A percentile compares a stretch with the other conserved stretches of the same genome.
These are phyloP conservation scores for Kuraishia ogatae DNA, from an alignment of 805 yeast species.

Conservation along the genomic window DNA sequence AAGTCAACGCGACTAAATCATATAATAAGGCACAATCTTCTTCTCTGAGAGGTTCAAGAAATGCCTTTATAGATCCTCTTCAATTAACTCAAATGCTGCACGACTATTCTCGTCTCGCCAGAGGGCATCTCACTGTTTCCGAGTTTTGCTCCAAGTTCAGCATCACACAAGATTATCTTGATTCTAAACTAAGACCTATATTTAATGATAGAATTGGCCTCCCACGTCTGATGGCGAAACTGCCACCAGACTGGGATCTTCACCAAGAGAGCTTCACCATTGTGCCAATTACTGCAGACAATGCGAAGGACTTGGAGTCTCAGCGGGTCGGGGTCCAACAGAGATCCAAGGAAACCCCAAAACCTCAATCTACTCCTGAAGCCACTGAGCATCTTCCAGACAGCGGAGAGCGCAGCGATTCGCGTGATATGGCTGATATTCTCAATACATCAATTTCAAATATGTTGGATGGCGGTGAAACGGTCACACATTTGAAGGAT, in stretches of 20 bases:
- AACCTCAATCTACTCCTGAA: neutral
- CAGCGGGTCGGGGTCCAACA: neutral
- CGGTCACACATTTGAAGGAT: slow-evolving; percentile 1
- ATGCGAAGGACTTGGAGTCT: neutral
- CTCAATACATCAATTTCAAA: slow-evolving; percentile 1
- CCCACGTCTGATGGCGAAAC: slow-evolving; percentile 3
- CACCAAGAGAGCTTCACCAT: slow-evolving; percentile 1
- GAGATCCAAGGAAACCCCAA: neutral
- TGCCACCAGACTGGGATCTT: slow-evolving; percentile 1
- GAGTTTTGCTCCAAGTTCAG: slow-evolving; percentile 1
- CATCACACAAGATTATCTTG: neutral
- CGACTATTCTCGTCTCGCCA: neutral
- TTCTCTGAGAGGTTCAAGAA: neutral
- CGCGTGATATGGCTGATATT: neutral
- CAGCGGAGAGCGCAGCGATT: neutral
- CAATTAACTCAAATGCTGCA: neutral
- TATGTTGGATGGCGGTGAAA: slow-evolving; percentile 3
- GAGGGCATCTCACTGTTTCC: neutral
- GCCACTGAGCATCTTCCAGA: neutral
- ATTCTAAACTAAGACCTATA: neutral
- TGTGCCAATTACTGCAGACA: neutral
- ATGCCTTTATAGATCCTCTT: neutral
- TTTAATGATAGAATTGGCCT: neutral
- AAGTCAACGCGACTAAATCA: neutral
- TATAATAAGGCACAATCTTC: neutral